Base-by-base conservation (phyloP, 2,329 filamentous ascomycete species). In the Nemania diffusa region DNA sequence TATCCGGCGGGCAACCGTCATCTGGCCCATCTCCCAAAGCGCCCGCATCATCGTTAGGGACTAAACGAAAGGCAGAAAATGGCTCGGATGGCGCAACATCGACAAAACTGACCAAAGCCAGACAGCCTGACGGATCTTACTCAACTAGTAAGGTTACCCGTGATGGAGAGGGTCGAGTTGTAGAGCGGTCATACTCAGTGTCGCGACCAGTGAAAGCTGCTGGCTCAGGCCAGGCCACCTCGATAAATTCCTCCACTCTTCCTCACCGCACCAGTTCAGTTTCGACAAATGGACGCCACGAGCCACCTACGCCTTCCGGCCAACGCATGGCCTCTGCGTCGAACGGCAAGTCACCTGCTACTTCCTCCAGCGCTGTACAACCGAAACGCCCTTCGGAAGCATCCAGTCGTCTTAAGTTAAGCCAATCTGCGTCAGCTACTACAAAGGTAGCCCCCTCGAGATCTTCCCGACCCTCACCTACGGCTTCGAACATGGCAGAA, bases 1-100 rank as follows among this genome's bases (percentile, higher is more conserved):
- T 91, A 71, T 86, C 82, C 70, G 88, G 88, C 74, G 83, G 84
- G 69, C 82, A 84, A 75, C 78, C 80, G 29, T 75, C 80, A 9
- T 73, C 83, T 15, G 73, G 76, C 51, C 73, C 74, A 57, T 65
- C 80, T 11, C 44, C 74, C 2, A 73, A 74, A 59, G 69, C 76
- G 17, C 70, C 76, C 55, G 64, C 69, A 50, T 71, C 69, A 48
- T 71, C 79, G 17, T 72, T 79, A 7, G 73, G 76, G 29, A 76
- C 81, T 42, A 90, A 90, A 78, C 84, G 88, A 70, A 90, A 90
- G 74, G 84, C 87, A 56, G 84, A 86, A 40, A 81, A 85, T 66
- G 84, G 88, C 62, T 75, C 73, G 22, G 73, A 70, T 40, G 71
- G 57, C 55, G 60, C 64, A 57, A 72, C 68, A 20, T 72, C 73